Evolutionary conservation across 768 basidiomycete species (phyloP), one percentile per base, ranked within the genome.

Genomic region (Termitomyces sp.): DNA sequence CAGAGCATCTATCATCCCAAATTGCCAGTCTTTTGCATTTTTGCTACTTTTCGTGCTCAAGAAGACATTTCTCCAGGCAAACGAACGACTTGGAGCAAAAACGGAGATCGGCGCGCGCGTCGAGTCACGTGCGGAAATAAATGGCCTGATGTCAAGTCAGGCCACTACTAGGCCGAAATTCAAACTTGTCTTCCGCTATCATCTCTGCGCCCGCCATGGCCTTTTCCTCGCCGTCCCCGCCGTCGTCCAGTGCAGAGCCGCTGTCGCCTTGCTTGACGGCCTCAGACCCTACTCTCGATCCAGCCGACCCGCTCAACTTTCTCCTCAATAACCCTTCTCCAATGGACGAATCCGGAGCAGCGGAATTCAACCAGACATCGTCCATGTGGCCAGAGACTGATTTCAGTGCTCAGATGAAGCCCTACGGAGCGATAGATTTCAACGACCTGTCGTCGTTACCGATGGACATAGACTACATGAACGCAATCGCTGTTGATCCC

Each of bases 391-490:
- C 67, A 5, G 75, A 77, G 37, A 58, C 23, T 0, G 48, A 49
- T 9, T 31, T 19, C 27, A 29, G 12, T 9, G 25, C 63, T 2
- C 60, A 58, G 19, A 55, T 62, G 41, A 79, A 79, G 48, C 58
- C 66, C 4, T 75, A 72, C 61, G 53, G 65, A 57, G 81, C 79
- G 42, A 67, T 77, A 69, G 75, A 77, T 49, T 83, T 73, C 61
- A 63, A 62, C 25, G 61, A 78, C 66, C 59, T 81, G 66, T 61
- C 63, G 57, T 77, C 67, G 59, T 68, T 67, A 25, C 62, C 69
- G 6, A 81, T 86, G 78, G 83, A 85, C 69, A 76, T 88, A 69
- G 85, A 87, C 64, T 83, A 86, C 54, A 74, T 77, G 66, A 78
- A 82, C 4, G 71, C 80, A 19, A 78, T 84, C 62, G 79, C 81